Evolutionary conservation across 2,329 filamentous ascomycete genomes (phyloP).

Genomic region (Fusarium papillatum): DNA sequence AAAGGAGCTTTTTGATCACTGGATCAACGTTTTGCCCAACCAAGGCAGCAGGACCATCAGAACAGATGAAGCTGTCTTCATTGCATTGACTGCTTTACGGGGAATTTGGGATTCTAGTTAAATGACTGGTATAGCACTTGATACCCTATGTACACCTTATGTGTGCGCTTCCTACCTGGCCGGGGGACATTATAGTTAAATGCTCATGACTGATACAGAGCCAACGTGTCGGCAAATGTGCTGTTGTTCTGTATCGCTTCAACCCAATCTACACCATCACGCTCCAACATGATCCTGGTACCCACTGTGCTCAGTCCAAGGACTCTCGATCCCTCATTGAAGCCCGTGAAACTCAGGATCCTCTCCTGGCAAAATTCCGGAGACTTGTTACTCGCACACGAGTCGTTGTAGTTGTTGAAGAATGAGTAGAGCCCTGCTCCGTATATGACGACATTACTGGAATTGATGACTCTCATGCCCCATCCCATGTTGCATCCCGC

Average conservation of each 20-base stretch:
- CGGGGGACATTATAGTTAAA: conserved; percentile 18
- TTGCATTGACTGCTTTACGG: conserved; percentile 79
- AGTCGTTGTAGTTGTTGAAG: conserved; percentile 73
- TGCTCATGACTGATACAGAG: conserved; percentile 41
- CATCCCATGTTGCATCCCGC: conserved; percentile 69
- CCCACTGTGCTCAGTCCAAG: conserved; percentile 47
- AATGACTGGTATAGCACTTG: conserved; percentile 33
- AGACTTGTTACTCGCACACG: conserved; percentile 58
- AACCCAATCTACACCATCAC: conserved; percentile 38
- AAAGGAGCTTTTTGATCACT: conserved; percentile 83
- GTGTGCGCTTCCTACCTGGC: neutral
- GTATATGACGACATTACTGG: conserved; percentile 68
- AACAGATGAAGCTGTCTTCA: conserved; percentile 87
- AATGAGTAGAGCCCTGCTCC: conserved; percentile 78
- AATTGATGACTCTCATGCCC: conserved; percentile 73
- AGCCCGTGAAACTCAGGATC: conserved; percentile 50
- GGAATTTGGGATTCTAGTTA: conserved; percentile 63
- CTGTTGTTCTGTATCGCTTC: conserved; percentile 43
- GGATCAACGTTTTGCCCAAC: conserved; percentile 84
- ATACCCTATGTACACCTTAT: conserved; percentile 36
- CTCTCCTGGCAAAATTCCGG: conserved; percentile 61
- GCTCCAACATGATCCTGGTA: conserved; percentile 43
- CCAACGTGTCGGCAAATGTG: conserved; percentile 47
- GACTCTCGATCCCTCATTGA: conserved; percentile 35
- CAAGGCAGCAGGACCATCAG: conserved; percentile 87